Evolutionary conservation across 2,329 filamentous ascomycete species (phyloP).

Genomic region (Lachnellula subtilissima): DNA sequence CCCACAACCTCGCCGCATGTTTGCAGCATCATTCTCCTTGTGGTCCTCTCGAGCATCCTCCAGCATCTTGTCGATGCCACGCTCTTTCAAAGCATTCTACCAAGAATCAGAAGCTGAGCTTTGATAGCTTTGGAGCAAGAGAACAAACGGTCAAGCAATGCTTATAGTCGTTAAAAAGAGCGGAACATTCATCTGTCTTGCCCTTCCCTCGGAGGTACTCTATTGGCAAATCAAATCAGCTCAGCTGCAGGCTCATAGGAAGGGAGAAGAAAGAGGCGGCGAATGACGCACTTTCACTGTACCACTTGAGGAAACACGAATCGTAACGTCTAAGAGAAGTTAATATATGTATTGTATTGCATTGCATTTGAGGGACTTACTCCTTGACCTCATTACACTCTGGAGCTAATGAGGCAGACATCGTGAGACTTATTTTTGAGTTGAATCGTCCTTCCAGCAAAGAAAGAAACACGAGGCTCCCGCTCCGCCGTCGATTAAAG

Average conservation of each 20-base stretch:
- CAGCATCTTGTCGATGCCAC: conserved; percentile 88
- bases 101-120: background rate
- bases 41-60: conserved; percentile 87
- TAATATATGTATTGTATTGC: background rate
- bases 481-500: background rate
- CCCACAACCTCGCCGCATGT: conserved; percentile 48
- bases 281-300: conserved; percentile 79
- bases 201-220: conserved; percentile 87
- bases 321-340: conserved; percentile 70
- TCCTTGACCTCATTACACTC: conserved; percentile 97
- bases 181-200: conserved; percentile 76
- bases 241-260: conserved; percentile 10
- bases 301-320: conserved; percentile 98
- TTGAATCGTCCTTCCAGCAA: background rate
- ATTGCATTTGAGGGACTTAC: conserved; percentile 45
- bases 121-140: background rate
- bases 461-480: background rate
- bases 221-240: conserved; percentile 33
- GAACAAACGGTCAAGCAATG: conserved; percentile 68
- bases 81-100: conserved; percentile 78
- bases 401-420: conserved; percentile 92
- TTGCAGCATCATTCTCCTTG: conserved; percentile 75
- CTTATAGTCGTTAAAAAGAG: conserved; percentile 84
- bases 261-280: conserved; percentile 10
- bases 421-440: conserved; percentile 35